Conservation (phyloP, 139 green algal species). For the Tetradesmus obliquus region DNA sequence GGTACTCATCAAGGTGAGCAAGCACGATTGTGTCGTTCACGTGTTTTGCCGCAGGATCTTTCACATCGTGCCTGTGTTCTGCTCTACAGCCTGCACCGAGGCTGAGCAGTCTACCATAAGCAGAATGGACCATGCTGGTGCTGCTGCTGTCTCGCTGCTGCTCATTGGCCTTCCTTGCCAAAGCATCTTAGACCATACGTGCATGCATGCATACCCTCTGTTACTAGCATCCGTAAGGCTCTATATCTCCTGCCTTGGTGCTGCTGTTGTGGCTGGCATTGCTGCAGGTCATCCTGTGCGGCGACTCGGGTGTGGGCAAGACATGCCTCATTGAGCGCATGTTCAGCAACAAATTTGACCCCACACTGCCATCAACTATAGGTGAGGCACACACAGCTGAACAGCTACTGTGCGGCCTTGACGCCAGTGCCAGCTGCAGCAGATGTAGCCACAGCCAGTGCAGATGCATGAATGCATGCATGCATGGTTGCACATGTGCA, state of each 20-base stretch:
- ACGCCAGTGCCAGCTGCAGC: neutral
- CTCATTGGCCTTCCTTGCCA: neutral
- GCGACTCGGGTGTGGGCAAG: constrained; percentile 56
- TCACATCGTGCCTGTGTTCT: neutral
- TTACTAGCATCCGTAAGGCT: too few relatives aligned
- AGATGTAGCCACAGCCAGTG: neutral
- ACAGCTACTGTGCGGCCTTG: neutral
- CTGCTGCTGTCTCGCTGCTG: neutral
- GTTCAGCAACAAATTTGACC: constrained; percentile 42
- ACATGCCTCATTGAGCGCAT: constrained; percentile 58
- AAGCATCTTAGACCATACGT: neutral
- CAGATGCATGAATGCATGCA: neutral
- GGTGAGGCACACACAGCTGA: neutral
- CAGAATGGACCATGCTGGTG: neutral
- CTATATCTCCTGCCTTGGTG: too few relatives aligned
- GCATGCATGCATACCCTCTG: neutral
- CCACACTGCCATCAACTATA: constrained; percentile 29
- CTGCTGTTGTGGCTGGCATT: neutral
- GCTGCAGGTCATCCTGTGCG: constrained; percentile 56
- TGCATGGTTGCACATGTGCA: neutral
- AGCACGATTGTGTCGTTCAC: neutral
- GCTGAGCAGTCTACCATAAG: neutral
- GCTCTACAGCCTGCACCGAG: neutral
- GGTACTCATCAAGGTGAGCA: constrained; percentile 21
- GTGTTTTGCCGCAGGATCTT: neutral